Evolutionary conservation across 306 rosid species (phyloP).

Genomic region (Prunus persica): DNA sequence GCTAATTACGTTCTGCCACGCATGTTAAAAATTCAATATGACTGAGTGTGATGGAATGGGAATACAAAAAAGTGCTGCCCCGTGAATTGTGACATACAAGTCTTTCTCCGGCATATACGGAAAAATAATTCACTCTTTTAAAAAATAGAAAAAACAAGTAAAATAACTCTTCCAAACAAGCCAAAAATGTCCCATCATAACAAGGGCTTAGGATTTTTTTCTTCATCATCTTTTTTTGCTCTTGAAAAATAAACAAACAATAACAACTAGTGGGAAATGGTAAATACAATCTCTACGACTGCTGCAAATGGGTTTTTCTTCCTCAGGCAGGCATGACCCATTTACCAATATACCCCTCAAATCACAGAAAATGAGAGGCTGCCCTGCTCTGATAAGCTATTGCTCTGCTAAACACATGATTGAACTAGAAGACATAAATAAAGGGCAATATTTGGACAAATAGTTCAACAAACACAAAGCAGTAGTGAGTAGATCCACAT

Average conservation of each 20-base stretch:
- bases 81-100: too few relatives aligned
- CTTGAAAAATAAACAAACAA: too few relatives aligned
- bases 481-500: slow-evolving; percentile 2
- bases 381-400: background rate
- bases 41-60: fast-evolving
- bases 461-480: background rate
- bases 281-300: background rate
- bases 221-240: too few relatives aligned
- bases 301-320: background rate
- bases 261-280: too few relatives aligned
- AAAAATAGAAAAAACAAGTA: too few relatives aligned
- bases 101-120: too few relatives aligned
- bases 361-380: background rate
- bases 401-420: background rate
- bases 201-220: too few relatives aligned
- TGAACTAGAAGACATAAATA: background rate
- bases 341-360: background rate
- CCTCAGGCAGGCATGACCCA: background rate
- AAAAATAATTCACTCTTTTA: too few relatives aligned
- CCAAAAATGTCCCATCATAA: too few relatives aligned
- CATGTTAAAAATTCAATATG: too few relatives aligned
- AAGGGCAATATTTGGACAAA: slow-evolving; percentile 11
- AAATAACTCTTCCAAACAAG: too few relatives aligned
- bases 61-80: too few relatives aligned
- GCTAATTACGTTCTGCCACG: fast-evolving